Base-by-base conservation (phyloP, 1,139 yeast species). In the Yamadazyma kanchanaburiensis region DNA sequence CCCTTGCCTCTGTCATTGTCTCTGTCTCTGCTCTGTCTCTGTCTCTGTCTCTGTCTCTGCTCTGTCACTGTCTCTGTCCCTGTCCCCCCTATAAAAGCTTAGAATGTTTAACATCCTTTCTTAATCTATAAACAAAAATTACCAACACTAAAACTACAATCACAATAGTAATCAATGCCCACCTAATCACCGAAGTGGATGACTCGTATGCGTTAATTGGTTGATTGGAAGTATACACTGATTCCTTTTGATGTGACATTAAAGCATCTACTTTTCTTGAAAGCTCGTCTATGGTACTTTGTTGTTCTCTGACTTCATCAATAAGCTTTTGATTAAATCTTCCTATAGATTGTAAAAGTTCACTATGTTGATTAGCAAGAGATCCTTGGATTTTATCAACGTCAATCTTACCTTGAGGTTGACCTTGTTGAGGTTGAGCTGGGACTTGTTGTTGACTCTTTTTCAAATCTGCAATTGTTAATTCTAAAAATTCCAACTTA, bases 51-150 rank as follows among this genome's bases (percentile, higher is more conserved):
- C n/a, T n/a, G n/a, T n/a, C n/a, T n/a, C n/a, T n/a, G n/a, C n/a
- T n/a, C n/a, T n/a, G n/a, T n/a, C n/a, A n/a, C n/a, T n/a, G n/a
- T n/a, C n/a, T n/a, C n/a, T n/a, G n/a, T n/a, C n/a, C n/a, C n/a
- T n/a, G n/a, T n/a, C n/a, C n/a, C n/a, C n/a, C n/a, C n/a, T n/a
- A n/a, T n/a, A 74, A 60, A 28, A 74, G 58, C 43, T 75, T 75
- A 6, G 77, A 58, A 47, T 74, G 80, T 43, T 73, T 74, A 31
- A 74, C 71, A 42, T 74, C 79, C 35, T 59, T 70, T 51, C 78
- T 65, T 35, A 74, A 58, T 46, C 72, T 59, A 45, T 64, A 64
- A 14, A 73, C 62, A 35, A 70, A 54, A 6, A 65, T 47, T 3
- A 62, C 54, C 34, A 71, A 58, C 4, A 62, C 48, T 15, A 63